Evolutionary conservation across 495 filamentous ascomycete species (phyloP).

Genomic region (Penicillium psychrofluorescens): DNA sequence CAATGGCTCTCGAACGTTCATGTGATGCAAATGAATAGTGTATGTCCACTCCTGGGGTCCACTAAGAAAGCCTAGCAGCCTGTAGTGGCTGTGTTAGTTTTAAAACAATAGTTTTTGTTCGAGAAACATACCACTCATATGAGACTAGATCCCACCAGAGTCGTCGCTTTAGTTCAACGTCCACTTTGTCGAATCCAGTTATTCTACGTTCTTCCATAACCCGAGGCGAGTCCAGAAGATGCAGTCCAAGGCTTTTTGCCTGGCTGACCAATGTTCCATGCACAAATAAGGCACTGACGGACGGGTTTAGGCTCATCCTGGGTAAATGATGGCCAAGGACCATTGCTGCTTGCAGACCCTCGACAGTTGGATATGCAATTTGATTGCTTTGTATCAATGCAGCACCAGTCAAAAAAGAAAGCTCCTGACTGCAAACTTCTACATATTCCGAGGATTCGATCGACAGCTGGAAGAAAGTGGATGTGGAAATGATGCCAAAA

Average conservation of each 20-base stretch:
- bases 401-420: constrained; percentile 23
- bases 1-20: constrained; percentile 32
- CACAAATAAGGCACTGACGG: constrained; percentile 25
- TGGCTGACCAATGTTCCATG: constrained; percentile 25
- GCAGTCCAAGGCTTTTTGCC: constrained; percentile 38
- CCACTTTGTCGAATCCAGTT: constrained; percentile 11
- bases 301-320: constrained; percentile 15
- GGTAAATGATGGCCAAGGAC: constrained; percentile 29
- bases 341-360: constrained; percentile 40
- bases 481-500: constrained; percentile 29
- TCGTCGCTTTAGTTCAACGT: constrained; percentile 30
- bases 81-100: constrained; percentile 7
- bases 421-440: constrained; percentile 20
- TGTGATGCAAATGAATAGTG: constrained; percentile 34
- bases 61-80: constrained; percentile 28
- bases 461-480: constrained; percentile 25
- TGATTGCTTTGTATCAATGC: constrained; percentile 30
- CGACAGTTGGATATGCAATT: constrained; percentile 27
- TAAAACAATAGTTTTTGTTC: neutral
- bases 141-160: constrained; percentile 42
- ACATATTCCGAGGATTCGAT: constrained; percentile 17
- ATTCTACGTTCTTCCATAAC: constrained; percentile 6
- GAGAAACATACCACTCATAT: constrained; percentile 35
- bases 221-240: constrained; percentile 28
- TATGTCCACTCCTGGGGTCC: constrained; percentile 48